phyloP scores from a whole-genome alignment of 169 alveolate genomes.

The Miamiensis avidus region DNA sequence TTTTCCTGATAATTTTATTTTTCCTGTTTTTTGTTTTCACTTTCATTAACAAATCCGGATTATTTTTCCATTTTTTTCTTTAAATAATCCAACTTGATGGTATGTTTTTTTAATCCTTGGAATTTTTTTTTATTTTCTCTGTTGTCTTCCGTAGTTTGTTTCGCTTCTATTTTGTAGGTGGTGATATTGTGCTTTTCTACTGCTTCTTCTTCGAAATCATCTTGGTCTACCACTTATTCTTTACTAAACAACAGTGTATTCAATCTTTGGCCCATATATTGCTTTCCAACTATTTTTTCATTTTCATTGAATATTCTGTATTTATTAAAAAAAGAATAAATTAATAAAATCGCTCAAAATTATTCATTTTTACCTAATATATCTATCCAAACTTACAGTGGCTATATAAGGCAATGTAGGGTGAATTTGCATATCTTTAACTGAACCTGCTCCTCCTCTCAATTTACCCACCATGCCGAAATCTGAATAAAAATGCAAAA shows the following conservation, averaged over 20 bases:
- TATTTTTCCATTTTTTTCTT: slow-evolving; percentile 5
- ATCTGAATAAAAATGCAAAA: not conserved
- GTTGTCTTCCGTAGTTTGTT: not conserved
- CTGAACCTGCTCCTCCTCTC: slow-evolving; percentile 5
- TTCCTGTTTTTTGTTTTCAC: not conserved
- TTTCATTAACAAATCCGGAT: not conserved
- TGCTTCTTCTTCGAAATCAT: slow-evolving; percentile 2
- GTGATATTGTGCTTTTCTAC: not conserved
- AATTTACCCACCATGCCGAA: slow-evolving; percentile 2
- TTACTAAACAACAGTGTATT: not conserved
- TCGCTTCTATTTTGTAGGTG: slow-evolving; percentile 3
- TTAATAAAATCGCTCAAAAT: not conserved
- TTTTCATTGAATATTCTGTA: slow-evolving; percentile 5
- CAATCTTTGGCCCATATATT: not conserved
- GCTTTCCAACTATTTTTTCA: slow-evolving; percentile 5
- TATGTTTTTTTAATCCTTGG: slow-evolving; percentile 15
- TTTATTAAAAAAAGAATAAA: not conserved
- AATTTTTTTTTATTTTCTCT: slow-evolving; percentile 17
- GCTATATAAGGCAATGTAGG: slow-evolving; percentile 28
- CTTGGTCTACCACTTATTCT: slow-evolving; percentile 8
- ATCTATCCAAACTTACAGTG: slow-evolving; percentile 25
- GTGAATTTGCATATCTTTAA: slow-evolving; percentile 8
- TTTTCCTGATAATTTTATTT: not conserved
- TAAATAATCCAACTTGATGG: slow-evolving; percentile 9
- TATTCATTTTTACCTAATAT: not conserved